These are phyloP conservation scores for Suillus plorans DNA, from an alignment of 768 basidiomycete genomes.

Conservation along the genomic window DNA sequence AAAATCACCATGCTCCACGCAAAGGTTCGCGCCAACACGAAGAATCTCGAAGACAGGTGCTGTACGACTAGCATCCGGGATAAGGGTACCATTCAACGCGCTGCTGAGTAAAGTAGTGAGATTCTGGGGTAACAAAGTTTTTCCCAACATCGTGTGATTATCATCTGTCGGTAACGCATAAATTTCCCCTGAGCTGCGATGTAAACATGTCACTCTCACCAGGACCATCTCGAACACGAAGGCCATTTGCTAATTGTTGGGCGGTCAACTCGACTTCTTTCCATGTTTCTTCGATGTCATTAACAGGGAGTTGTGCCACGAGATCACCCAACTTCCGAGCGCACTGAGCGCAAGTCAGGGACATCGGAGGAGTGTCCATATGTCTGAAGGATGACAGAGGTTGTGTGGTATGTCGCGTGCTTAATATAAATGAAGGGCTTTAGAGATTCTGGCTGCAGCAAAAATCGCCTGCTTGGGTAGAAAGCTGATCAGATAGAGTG, in stretches of 20 bases:
- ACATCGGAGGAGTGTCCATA: constrained; percentile 20
- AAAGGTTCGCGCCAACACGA: constrained; percentile 79
- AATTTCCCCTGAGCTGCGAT: constrained; percentile 8
- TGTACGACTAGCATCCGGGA: constrained; percentile 46
- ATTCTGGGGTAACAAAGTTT: constrained; percentile 61
- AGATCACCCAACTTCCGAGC: constrained; percentile 34
- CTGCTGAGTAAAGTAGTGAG: constrained; percentile 59
- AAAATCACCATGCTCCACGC: constrained; percentile 74
- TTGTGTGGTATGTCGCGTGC: not conserved
- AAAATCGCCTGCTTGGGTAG: not conserved
- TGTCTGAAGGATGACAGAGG: not conserved
- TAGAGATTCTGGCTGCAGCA: not conserved
- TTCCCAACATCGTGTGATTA: constrained; percentile 68
- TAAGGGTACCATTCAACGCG: constrained; percentile 49
- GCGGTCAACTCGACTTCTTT: constrained; percentile 48
- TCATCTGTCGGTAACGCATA: constrained; percentile 49
- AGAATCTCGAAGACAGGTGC: constrained; percentile 65
- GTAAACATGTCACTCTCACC: constrained; percentile 36
- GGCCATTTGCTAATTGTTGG: constrained; percentile 58
- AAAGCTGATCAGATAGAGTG: constrained; percentile 4
- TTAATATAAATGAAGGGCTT: not conserved
- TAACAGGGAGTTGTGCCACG: constrained; percentile 31
- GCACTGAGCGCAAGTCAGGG: constrained; percentile 25
- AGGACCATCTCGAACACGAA: constrained; percentile 55
- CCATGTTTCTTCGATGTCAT: constrained; percentile 44